Evolutionary conservation across 2,329 filamentous ascomycete species (phyloP), one percentile per base, ranked within the genome.

Genomic region (Sclerotinia nivalis): DNA sequence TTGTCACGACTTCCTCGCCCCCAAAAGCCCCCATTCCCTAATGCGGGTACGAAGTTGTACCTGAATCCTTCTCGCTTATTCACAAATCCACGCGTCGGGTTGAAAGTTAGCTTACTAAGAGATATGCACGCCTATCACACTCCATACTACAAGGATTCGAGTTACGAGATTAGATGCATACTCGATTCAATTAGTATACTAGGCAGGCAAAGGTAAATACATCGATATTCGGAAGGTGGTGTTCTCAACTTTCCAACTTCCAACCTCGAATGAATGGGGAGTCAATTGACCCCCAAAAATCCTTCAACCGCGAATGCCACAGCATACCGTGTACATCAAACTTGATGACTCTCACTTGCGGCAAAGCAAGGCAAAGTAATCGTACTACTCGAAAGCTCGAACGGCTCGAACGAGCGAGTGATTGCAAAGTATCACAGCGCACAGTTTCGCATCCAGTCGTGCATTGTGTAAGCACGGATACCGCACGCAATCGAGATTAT

Each of bases 41-140:
- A 59, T 59, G 56, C 56, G 43, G 56, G 37, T 25, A 59, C 37
- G 37, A 25, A 59, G 8, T 28, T n/a, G n/a, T 43, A 40, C 34
- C 56, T 59, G 37, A 40, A 59, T 59, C 56, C 34, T 59, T 43
- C 34, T 58, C 55, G 31, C 31, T 58, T 58, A 22, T 37, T 37
- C 18, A n/a, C n/a, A 43, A 43, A 43, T 58, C 55, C 34, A 37
- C n/a, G 22, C 8, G n/a, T 55, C 15, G 55, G 31, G n/a, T 58
- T 58, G 28, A 37, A 40, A 37, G 3, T n/a, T 18, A 8, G 55
- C 55, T 40, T 58, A 40, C 34, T 58, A 58, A 58, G 34, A 22
- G 1, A n/a, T 37, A 20, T 37, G 31, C 28, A n/a, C 54, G 12
- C 22, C 55, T 34, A 40, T 34, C 31, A 58, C 54, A 37, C 37